Conservation (phyloP, 257 asterid species). For the Phtheirospermum japonicum region DNA sequence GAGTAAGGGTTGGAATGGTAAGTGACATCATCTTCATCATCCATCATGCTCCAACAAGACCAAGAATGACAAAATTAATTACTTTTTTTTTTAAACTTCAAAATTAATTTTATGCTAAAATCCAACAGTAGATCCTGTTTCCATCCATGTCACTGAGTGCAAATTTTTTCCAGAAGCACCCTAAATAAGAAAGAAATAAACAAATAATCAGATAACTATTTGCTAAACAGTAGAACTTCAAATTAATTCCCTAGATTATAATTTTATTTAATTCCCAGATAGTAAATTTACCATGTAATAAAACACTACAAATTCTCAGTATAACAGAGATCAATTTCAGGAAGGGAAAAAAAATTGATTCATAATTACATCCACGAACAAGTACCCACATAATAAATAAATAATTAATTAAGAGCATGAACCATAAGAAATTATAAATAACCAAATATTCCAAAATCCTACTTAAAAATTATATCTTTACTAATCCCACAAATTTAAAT, state of each 20-base stretch:
- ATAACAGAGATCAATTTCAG: neutral
- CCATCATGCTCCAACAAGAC: conserved; percentile 27
- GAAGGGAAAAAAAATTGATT: neutral
- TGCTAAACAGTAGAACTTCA: neutral
- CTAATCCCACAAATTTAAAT: conserved; percentile 24
- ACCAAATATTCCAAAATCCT: conserved; percentile 10
- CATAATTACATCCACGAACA: conserved; percentile 8
- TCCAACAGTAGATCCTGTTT: neutral
- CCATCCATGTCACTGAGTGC: neutral
- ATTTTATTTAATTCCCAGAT: neutral
- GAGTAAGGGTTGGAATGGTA: conserved; percentile 46
- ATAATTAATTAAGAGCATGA: neutral
- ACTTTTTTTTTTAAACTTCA: neutral
- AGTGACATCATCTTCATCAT: conserved; percentile 54
- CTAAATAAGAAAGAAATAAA: neutral
- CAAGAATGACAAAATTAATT: neutral
- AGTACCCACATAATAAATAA: neutral
- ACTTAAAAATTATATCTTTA: conserved; percentile 22
- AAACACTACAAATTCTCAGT: neutral
- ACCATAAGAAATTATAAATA: neutral
- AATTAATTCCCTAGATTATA: neutral
- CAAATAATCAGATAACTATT: neutral
- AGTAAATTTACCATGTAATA: neutral
- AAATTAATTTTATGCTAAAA: neutral
- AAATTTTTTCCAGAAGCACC: neutral